These are phyloP conservation scores for Colletotrichum tanaceti DNA, from an alignment of 2,329 filamentous ascomycete genomes.

Conservation along the genomic window DNA sequence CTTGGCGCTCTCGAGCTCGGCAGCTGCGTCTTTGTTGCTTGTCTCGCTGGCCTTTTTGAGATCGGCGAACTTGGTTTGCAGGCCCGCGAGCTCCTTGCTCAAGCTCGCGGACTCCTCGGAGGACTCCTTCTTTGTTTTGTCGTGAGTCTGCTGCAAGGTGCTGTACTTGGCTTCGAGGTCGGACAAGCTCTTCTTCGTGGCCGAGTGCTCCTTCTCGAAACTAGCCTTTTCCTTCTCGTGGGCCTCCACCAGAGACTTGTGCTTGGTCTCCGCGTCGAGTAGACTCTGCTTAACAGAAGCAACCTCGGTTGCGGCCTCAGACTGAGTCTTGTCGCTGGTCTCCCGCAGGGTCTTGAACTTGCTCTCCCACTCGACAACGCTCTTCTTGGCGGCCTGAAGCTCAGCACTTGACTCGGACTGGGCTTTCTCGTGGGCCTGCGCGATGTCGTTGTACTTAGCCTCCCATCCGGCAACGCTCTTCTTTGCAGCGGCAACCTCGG, in stretches of 20 bases:
- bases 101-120: conserved; percentile 29
- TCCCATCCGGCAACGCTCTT: conserved; percentile 46
- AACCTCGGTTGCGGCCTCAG: conserved; percentile 48
- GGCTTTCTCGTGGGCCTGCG: conserved; percentile 44
- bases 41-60: conserved; percentile 34
- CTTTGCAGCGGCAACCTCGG: conserved; percentile 38
- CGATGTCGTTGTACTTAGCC: conserved; percentile 44
- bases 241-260: conserved; percentile 43
- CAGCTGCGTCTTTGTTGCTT: conserved; percentile 8
- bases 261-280: conserved; percentile 42
- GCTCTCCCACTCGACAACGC: conserved; percentile 47
- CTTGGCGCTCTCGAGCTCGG: conserved; percentile 34
- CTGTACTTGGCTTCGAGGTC: conserved; percentile 40
- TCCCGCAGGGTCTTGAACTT: conserved; percentile 47
- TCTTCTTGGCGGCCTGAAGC: conserved; percentile 47
- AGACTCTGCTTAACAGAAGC: conserved; percentile 47
- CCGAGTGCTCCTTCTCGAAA: conserved; percentile 23
- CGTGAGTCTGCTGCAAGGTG: conserved; percentile 39
- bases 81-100: conserved; percentile 29
- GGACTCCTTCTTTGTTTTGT: conserved; percentile 41
- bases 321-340: conserved; percentile 45
- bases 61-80: conserved; percentile 29
- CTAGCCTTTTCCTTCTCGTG: conserved; percentile 42
- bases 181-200: conserved; percentile 37
- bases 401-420: conserved; percentile 42